A percentile compares a stretch with the other conserved stretches of the same genome.
These are phyloP conservation scores for Collariella sp. DNA, from an alignment of 495 filamentous ascomycete species.

Conservation along the genomic window DNA sequence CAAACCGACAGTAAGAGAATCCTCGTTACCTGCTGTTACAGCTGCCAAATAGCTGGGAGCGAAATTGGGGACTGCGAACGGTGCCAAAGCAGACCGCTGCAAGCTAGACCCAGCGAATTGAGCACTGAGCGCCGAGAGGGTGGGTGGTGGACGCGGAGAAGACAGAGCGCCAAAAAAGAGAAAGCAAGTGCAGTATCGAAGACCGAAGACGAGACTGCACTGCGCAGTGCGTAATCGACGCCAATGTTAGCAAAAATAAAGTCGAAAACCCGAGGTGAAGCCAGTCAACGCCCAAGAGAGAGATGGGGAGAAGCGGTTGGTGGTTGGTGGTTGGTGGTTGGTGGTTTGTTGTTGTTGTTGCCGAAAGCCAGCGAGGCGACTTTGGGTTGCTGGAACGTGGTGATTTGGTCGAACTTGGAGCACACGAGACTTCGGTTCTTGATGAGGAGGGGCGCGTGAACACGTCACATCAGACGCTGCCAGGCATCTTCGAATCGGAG, in stretches of 20 bases:
- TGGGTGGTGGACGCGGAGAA: too few species aligned
- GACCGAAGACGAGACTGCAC: not conserved
- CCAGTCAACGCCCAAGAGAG: slow-evolving; percentile 13
- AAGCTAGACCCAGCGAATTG: too few species aligned
- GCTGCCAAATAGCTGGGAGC: not conserved
- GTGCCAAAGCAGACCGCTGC: too few species aligned
- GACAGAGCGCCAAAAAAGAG: not conserved
- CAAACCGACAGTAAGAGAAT: too few species aligned
- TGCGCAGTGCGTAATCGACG: not conserved
- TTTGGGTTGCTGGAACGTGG: not conserved
- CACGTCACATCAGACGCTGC: slow-evolving; percentile 20
- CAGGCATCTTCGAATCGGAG: slow-evolving; percentile 17
- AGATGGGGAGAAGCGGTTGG: slow-evolving; percentile 2
- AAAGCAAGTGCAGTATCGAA: not conserved
- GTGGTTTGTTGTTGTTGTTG: not conserved
- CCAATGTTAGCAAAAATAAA: not conserved
- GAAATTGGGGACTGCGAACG: not conserved
- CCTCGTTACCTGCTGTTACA: not conserved
- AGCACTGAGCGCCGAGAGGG: too few species aligned
- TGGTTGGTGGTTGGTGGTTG: not conserved
- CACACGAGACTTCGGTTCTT: not conserved
- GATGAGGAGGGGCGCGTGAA: slow-evolving; percentile 8
- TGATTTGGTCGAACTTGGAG: not conserved
- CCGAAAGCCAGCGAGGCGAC: not conserved
- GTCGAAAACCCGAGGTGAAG: slow-evolving; percentile 9